These are phyloP conservation scores for Boletus rubroflammeus DNA, from an alignment of 768 basidiomycete genomes.

Conservation along the genomic window DNA sequence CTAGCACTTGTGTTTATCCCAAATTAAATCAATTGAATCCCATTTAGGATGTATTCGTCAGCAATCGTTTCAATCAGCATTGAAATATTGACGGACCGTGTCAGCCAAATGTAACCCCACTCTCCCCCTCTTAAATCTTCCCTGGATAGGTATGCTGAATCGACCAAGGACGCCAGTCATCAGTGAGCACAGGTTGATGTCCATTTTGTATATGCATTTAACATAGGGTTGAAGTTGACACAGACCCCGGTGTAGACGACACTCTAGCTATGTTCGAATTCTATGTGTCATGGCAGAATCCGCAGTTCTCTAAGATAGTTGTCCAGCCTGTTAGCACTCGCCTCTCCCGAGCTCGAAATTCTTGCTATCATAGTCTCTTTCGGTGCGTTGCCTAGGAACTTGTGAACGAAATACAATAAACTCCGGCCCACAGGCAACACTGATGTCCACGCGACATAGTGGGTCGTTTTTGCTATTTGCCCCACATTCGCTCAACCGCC, in stretches of 20 bases:
- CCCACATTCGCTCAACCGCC: not conserved
- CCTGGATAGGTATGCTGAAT: conserved; percentile 16
- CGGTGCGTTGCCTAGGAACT: conserved; percentile 42
- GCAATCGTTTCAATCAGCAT: not conserved
- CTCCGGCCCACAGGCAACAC: conserved; percentile 57
- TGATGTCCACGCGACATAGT: conserved; percentile 57
- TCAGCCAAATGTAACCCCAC: not conserved
- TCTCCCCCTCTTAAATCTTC: not conserved
- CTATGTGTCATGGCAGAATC: not conserved
- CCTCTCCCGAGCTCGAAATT: conserved; percentile 82
- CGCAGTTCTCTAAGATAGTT: not conserved
- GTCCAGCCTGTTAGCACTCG: conserved; percentile 70
- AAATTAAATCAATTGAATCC: too few species aligned
- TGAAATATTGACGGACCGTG: not conserved
- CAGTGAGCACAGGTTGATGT: conserved; percentile 43
- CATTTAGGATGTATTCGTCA: not conserved
- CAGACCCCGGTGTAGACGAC: conserved; percentile 87
- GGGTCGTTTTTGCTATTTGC: conserved; percentile 23
- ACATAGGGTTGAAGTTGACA: conserved; percentile 55
- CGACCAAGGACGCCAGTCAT: conserved; percentile 53
- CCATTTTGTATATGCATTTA: not conserved
- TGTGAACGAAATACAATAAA: not conserved
- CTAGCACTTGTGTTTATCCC: too few species aligned
- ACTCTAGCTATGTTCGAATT: conserved; percentile 64
- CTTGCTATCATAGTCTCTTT: conserved; percentile 73